phyloP scores from a whole-genome alignment of 176 grass and related monocot genomes.

The Oryza brachyantha region DNA sequence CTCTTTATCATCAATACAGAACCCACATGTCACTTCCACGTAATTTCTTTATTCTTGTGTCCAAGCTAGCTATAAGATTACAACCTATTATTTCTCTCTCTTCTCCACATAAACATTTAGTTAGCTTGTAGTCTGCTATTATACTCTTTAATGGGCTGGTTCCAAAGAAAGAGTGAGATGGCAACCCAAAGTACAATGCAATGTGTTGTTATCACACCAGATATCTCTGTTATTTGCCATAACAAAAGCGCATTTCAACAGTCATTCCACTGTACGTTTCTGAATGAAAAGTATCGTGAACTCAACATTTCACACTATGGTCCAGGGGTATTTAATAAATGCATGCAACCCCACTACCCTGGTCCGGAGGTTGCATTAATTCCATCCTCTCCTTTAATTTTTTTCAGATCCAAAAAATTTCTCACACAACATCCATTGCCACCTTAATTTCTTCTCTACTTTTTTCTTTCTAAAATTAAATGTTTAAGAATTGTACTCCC shows the following conservation, averaged over 20 bases:
- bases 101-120: too few relatives aligned
- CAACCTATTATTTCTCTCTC: too few relatives aligned
- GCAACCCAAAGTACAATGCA: background rate
- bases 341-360: background rate
- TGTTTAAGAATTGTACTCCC: too few relatives aligned
- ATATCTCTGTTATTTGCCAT: background rate
- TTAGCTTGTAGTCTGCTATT: too few relatives aligned
- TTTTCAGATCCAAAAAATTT: slow-evolving; percentile 6
- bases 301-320: background rate
- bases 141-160: too few relatives aligned
- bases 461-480: background rate
- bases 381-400: background rate
- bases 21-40: too few relatives aligned
- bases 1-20: too few relatives aligned
- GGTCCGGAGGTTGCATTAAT: background rate
- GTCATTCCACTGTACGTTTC: background rate
- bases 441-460: background rate
- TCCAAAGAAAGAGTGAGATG: background rate
- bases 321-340: background rate
- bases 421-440: background rate
- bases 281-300: background rate
- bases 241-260: background rate
- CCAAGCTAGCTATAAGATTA: too few relatives aligned
- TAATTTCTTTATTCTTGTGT: too few relatives aligned
- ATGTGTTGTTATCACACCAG: background rate